Conservation (phyloP, 352 stramenopile species). For the Phytophthora nicotianae region DNA sequence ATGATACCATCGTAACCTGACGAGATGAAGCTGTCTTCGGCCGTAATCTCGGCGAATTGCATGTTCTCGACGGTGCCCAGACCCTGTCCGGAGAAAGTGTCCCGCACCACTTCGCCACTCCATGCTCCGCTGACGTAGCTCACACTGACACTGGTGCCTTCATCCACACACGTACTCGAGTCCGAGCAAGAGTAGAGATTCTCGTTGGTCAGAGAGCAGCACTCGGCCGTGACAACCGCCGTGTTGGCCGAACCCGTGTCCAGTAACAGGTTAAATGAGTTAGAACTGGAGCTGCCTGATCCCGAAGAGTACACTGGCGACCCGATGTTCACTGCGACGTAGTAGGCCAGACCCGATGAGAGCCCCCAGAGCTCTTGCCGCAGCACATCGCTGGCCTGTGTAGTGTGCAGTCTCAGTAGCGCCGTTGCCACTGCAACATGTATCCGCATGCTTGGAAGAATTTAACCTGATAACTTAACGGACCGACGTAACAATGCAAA, state of each 20-base stretch:
- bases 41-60: slow-evolving; percentile 63
- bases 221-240: slow-evolving; percentile 76
- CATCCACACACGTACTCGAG: slow-evolving; percentile 62
- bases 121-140: slow-evolving; percentile 81
- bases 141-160: slow-evolving; percentile 54
- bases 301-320: slow-evolving; percentile 44
- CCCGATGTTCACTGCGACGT: slow-evolving; percentile 57
- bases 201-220: slow-evolving; percentile 68
- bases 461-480: slow-evolving; percentile 7
- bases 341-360: slow-evolving; percentile 69
- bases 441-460: not conserved
- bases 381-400: slow-evolving; percentile 33
- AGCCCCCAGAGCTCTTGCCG: slow-evolving; percentile 80
- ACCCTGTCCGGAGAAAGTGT: slow-evolving; percentile 69
- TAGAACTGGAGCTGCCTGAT: slow-evolving; percentile 34
- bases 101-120: slow-evolving; percentile 64
- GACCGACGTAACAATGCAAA: slow-evolving; percentile 8
- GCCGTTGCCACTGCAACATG: not conserved
- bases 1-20: slow-evolving; percentile 80
- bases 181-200: slow-evolving; percentile 69
- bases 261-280: slow-evolving; percentile 72
- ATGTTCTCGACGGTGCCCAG: slow-evolving; percentile 53
- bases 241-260: slow-evolving; percentile 86
- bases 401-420: slow-evolving; percentile 8
- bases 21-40: slow-evolving; percentile 72